phyloP scores from a whole-genome alignment of 2,329 filamentous ascomycete species.

The Pseudogymnoascus sp. region DNA sequence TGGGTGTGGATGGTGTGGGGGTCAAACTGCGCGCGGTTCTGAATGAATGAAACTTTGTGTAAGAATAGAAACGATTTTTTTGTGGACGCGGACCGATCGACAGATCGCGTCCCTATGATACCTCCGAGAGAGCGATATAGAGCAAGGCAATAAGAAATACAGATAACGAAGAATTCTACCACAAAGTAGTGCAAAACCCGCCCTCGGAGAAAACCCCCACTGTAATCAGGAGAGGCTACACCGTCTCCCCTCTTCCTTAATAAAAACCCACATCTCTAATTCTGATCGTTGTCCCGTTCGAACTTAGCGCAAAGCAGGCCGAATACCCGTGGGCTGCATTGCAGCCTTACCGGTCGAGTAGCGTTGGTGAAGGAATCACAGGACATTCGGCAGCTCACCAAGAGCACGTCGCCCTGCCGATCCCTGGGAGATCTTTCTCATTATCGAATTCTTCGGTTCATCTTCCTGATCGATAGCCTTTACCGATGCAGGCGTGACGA shows the following conservation, averaged over 20 bases:
- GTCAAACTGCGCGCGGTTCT: neutral
- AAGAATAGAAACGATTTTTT: constrained; percentile 7
- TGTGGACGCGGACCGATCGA: constrained; percentile 4
- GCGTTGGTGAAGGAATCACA: neutral
- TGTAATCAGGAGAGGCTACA: neutral
- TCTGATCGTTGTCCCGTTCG: neutral
- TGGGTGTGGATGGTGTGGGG: neutral
- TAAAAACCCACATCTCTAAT: constrained; percentile 7
- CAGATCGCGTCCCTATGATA: neutral
- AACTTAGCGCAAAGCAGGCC: neutral
- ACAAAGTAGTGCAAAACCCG: constrained; percentile 1
- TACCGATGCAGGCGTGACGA: constrained; percentile 38
- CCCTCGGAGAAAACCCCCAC: neutral
- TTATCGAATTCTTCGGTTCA: constrained; percentile 29
- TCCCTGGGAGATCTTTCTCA: constrained; percentile 3
- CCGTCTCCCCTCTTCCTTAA: constrained; percentile 1
- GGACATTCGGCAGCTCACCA: constrained; percentile 1
- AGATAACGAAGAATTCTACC: constrained; percentile 1
- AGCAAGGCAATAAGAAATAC: constrained; percentile 7
- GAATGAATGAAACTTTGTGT: constrained; percentile 6
- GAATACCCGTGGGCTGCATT: constrained; percentile 5
- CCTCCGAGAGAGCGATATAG: constrained; percentile 2
- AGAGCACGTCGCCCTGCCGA: constrained; percentile 1
- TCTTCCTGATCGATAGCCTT: constrained; percentile 41
- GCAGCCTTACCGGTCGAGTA: constrained; percentile 6